Conservation (phyloP, 2,329 filamentous ascomycete genomes). For the Pezicula carpinea region DNA sequence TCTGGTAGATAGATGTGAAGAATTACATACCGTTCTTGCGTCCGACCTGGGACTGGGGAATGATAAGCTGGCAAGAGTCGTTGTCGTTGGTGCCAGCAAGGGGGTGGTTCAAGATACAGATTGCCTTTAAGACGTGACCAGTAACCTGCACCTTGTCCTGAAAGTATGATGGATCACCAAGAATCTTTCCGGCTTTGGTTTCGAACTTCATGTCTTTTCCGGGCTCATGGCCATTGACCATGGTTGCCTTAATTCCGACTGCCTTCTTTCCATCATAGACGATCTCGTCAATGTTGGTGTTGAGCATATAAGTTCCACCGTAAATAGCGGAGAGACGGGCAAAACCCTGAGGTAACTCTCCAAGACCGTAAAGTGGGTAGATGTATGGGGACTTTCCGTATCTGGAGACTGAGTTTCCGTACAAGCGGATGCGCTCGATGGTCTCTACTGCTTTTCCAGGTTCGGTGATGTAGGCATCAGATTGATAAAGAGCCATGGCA, state of each 20-base stretch:
- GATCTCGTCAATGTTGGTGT: slow-evolving; percentile 89
- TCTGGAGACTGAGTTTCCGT: slow-evolving; percentile 94
- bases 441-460: slow-evolving; percentile 74
- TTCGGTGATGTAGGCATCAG: slow-evolving; percentile 77
- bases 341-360: slow-evolving; percentile 95
- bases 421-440: slow-evolving; percentile 88
- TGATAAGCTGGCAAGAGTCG: slow-evolving; percentile 93
- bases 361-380: slow-evolving; percentile 96
- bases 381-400: slow-evolving; percentile 99
- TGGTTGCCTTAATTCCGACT: slow-evolving; percentile 94
- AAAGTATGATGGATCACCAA: slow-evolving; percentile 97
- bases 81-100: slow-evolving; percentile 82
- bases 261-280: slow-evolving; percentile 80
- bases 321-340: slow-evolving; percentile 97
- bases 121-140: slow-evolving; percentile 89
- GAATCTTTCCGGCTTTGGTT: slow-evolving; percentile 93
- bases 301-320: slow-evolving; percentile 98
- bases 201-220: slow-evolving; percentile 88
- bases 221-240: slow-evolving; percentile 61
- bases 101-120: slow-evolving; percentile 96
- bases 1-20: neutral
- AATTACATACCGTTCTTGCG: slow-evolving; percentile 74
- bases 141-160: slow-evolving; percentile 80
- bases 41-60: slow-evolving; percentile 94
- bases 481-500: slow-evolving; percentile 93